Base-by-base conservation (phyloP, 1,139 yeast genomes). In the Zygoascus hellenicus region DNA sequence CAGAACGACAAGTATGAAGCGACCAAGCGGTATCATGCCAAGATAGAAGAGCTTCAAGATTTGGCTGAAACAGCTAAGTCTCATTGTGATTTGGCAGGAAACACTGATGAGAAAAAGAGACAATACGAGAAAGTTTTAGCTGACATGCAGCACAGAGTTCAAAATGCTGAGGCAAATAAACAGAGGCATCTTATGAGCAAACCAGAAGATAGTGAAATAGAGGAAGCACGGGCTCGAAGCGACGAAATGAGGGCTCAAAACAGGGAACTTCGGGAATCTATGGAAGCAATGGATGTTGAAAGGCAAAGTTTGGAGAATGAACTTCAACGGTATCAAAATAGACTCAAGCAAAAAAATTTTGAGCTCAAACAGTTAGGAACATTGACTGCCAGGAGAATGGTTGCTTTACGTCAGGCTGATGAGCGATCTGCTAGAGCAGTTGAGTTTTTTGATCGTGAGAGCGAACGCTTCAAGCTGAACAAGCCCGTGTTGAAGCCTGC, bases 401-500 rank as follows among this genome's bases (percentile, higher is more conserved):
- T 62, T 9, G 52, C 56, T 3, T 59, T 65, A 6, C 60, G 58
- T 5, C 55, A 52, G 9, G 57, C 59, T 22, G 43, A 32, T 39
- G 36, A 38, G 45, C 35, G 57, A 61, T 10, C 48, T 5, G 46
- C 59, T 10, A 55, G 58, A 10, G 80, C 81, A 0, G 71, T 76
- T 5, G 52, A 56, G 33, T 59, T 68, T 48, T 58, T 79, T 22
- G 61, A 75, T 46, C 50, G 58, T 9, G 60, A 69, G 36, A 57
- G 62, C 22, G 64, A 58, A 10, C 62, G 68, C 13, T 69, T 76
- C 44, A 31, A 36, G 10, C 35, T 49, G 33, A 60, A 65, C 36
- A 66, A 66, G 0, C 61, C 61, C 9, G 79, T 84, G 47, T 77
- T 71, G 53, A 95, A 84, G 58, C 94, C 96, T 1, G 94, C 97